A percentile compares a stretch with the other conserved stretches of the same genome.
These are phyloP conservation scores for Ophiostoma tasmaniense DNA, from an alignment of 2,329 filamentous ascomycete species.

Conservation along the genomic window DNA sequence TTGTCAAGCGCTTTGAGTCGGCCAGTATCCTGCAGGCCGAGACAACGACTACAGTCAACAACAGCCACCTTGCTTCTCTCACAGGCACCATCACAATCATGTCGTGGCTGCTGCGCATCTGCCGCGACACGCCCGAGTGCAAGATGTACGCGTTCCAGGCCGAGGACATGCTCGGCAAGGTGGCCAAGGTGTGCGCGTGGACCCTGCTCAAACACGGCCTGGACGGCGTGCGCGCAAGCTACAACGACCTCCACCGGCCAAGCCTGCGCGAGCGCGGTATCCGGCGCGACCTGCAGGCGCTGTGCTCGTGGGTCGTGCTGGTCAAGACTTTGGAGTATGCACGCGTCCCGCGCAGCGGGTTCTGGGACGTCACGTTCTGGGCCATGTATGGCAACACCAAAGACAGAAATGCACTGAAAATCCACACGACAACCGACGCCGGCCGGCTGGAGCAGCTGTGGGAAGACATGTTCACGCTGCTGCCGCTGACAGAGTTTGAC, in stretches of 20 bases:
- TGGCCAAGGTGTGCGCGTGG: conserved; percentile 32
- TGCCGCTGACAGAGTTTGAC: conserved; percentile 55
- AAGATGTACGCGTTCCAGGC: conserved; percentile 34
- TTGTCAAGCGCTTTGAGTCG: conserved; percentile 30
- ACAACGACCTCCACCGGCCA: conserved; percentile 39
- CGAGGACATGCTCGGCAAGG: conserved; percentile 40
- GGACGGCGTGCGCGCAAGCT: conserved; percentile 36
- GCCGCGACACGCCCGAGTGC: conserved; percentile 29
- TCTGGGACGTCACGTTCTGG: conserved; percentile 51
- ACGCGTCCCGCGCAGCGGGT: conserved; percentile 43
- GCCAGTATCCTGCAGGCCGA: background rate
- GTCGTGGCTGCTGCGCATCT: conserved; percentile 36
- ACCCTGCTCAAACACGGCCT: conserved; percentile 37
- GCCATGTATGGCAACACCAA: conserved; percentile 26
- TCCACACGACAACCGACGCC: conserved; percentile 34
- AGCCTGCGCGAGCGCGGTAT: conserved; percentile 45
- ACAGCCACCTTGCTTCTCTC: conserved; percentile 23
- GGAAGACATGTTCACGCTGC: conserved; percentile 50
- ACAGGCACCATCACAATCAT: conserved; percentile 32
- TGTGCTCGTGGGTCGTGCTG: conserved; percentile 51
- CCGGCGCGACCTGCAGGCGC: conserved; percentile 33
- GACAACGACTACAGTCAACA: conserved; percentile 13
- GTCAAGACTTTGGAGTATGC: conserved; percentile 46
- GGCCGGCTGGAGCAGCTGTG: conserved; percentile 47
- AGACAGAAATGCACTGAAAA: conserved; percentile 20